A percentile compares a stretch with the other conserved stretches of the same genome.
Evolutionary conservation across 2,329 filamentous ascomycete species (phyloP).

Genomic region (Rugonectria rugulosa): DNA sequence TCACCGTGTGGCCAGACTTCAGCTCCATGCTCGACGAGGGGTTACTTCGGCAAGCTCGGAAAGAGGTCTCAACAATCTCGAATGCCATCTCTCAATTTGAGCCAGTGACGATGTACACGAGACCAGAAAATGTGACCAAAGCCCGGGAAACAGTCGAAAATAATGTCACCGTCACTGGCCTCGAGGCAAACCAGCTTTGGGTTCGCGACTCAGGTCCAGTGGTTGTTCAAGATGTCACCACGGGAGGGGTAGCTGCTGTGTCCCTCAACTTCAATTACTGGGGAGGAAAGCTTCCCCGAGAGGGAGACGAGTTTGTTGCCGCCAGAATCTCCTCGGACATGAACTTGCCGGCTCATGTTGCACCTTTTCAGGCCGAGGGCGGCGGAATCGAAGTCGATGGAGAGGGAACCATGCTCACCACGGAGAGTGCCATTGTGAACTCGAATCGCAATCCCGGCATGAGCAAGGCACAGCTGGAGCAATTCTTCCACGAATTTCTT

Average conservation of each 20-base stretch:
- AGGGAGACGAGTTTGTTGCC: conserved; percentile 24
- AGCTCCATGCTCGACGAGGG: conserved; percentile 9
- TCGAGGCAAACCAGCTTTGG: conserved; percentile 36
- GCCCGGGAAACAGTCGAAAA: conserved; percentile 13
- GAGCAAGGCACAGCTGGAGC: conserved; percentile 30
- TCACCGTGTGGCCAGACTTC: conserved; percentile 25
- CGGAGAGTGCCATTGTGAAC: conserved; percentile 41
- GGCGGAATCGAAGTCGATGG: conserved; percentile 41
- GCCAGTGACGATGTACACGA: conserved; percentile 35
- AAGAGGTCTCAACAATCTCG: conserved; percentile 37
- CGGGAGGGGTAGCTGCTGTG: conserved; percentile 24
- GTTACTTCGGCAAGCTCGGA: conserved; percentile 3
- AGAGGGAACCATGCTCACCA: conserved; percentile 38
- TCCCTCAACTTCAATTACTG: conserved; percentile 42
- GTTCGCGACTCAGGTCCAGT: conserved; percentile 39
- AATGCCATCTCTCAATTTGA: conserved; percentile 37
- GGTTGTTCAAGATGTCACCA: conserved; percentile 21
- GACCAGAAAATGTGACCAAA: neutral
- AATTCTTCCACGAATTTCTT: conserved; percentile 28
- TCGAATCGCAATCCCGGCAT: conserved; percentile 38
- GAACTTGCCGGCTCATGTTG: conserved; percentile 10
- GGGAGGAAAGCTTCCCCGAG: conserved; percentile 30
- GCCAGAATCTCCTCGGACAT: conserved; percentile 5
- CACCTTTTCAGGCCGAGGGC: conserved; percentile 32
- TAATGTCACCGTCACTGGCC: conserved; percentile 8